phyloP scores from a whole-genome alignment of 495 filamentous ascomycete species.

The Talaromyces borbonicus region DNA sequence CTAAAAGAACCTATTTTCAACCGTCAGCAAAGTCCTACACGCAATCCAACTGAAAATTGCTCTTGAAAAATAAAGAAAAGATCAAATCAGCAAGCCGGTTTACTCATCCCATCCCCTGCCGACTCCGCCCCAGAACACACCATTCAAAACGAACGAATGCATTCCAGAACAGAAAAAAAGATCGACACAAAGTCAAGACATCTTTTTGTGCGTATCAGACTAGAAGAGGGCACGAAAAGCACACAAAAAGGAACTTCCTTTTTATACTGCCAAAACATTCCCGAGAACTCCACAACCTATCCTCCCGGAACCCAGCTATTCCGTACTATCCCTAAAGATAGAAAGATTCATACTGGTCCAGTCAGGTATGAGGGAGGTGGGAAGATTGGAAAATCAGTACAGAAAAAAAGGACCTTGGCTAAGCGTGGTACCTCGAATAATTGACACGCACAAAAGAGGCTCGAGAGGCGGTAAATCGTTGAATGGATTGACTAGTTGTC shows the following conservation, averaged over 20 bases:
- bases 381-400: slow-evolving; percentile 16
- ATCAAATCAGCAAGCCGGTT: slow-evolving; percentile 53
- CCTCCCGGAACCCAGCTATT: slow-evolving; percentile 53
- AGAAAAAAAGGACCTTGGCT: slow-evolving; percentile 37
- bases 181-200: slow-evolving; percentile 34
- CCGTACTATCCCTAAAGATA: too few relatives aligned
- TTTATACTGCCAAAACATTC: slow-evolving; percentile 14
- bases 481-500: slow-evolving; percentile 99
- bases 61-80: not conserved
- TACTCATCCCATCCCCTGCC: slow-evolving; percentile 53
- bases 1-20: too few relatives aligned
- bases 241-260: slow-evolving; percentile 19
- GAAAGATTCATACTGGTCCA: slow-evolving; percentile 31
- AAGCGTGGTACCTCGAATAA: slow-evolving; percentile 1
- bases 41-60: not conserved
- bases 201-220: slow-evolving; percentile 40
- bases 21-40: too few relatives aligned
- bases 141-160: slow-evolving; percentile 47
- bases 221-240: slow-evolving; percentile 20
- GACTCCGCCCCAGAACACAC: slow-evolving; percentile 27
- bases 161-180: slow-evolving; percentile 14
- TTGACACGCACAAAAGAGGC: slow-evolving; percentile 25
- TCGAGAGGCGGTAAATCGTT: slow-evolving; percentile 55
- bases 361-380: slow-evolving; percentile 56
- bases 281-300: slow-evolving; percentile 78